Evolutionary conservation across 2,329 filamentous ascomycete genomes (phyloP), one percentile per base, ranked within the genome.

Genomic region (Capronia americana): DNA sequence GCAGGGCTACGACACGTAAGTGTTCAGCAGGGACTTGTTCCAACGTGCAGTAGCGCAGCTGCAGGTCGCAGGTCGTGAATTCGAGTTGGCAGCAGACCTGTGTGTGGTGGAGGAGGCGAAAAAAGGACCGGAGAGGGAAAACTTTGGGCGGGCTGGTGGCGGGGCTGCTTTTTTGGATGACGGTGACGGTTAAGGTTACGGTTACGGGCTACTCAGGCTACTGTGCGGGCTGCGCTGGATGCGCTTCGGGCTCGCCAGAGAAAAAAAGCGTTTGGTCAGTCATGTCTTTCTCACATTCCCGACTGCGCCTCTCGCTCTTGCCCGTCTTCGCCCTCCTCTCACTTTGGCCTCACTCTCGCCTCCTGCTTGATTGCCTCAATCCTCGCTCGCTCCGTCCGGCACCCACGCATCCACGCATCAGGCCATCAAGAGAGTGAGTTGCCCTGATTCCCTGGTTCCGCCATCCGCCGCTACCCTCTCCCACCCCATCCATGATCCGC

Each of bases 21-120:
- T 41, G 30, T 24, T 30, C 46, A 53, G 58, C 58, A 61, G 34
- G 46, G 53, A 59, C 54, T 59, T 48, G 54, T 54, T 53, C 23
- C 23, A 63, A 41, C 63, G 65, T 70, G 68, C 68, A 70, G 68
- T 70, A 70, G 68, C 61, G 61, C 44, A 46, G 38, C 50, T 56
- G 59, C 59, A 62, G 51, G 59, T 55, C 41, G 66, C 44, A 53
- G 53, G 24, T 63, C 17, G 38, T 5, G 57, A 28, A 32, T 41
- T 57, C 30, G 38, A 46, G 57, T 28, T 48, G 24, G 28, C 26
- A 41, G 41, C 26, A n/a, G 34, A 58, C 38, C 14, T 23, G 26
- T 34, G 14, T 26, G 32, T 44, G 32, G 38, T 48, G 56, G 30
- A 44, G 28, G 55, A 57, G 55, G 55, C 57, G 41, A 48, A 59